Conservation (phyloP, 495 filamentous ascomycete species). For the Neurospora pannonica region DNA sequence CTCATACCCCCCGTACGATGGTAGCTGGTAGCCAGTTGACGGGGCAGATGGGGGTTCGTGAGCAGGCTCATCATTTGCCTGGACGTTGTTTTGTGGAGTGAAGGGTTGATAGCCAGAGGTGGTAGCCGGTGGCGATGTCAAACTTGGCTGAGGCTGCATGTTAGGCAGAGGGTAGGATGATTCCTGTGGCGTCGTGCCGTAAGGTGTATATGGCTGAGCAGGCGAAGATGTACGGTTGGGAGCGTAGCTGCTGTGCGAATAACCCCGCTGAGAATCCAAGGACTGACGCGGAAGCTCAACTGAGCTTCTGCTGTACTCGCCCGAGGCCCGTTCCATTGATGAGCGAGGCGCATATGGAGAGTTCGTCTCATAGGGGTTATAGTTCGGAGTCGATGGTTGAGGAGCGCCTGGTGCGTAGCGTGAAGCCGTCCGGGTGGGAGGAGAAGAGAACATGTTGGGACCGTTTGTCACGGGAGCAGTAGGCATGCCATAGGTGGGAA, state of each 20-base stretch:
- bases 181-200: not conserved
- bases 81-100: conserved; percentile 1
- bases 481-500: conserved; percentile 25
- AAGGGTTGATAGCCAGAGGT: conserved; percentile 17
- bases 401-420: conserved; percentile 51
- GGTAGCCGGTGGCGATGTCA: conserved; percentile 2
- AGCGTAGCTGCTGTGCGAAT: conserved; percentile 21
- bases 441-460: conserved; percentile 14
- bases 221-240: conserved; percentile 18
- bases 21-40: conserved; percentile 27
- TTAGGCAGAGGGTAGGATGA: not conserved
- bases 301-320: conserved; percentile 33
- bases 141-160: not conserved
- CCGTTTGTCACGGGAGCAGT: conserved; percentile 21
- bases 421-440: conserved; percentile 41
- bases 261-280: conserved; percentile 31
- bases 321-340: conserved; percentile 35
- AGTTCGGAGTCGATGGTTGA: conserved; percentile 18
- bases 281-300: conserved; percentile 34
- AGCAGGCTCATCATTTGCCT: not conserved
- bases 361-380: conserved; percentile 26
- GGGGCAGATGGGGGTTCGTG: conserved; percentile 9
- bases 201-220: conserved; percentile 7
- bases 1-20: conserved; percentile 34
- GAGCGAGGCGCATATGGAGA: conserved; percentile 33